phyloP scores from a whole-genome alignment of 2,329 filamentous ascomycete species.

The Colletotrichum siamense region DNA sequence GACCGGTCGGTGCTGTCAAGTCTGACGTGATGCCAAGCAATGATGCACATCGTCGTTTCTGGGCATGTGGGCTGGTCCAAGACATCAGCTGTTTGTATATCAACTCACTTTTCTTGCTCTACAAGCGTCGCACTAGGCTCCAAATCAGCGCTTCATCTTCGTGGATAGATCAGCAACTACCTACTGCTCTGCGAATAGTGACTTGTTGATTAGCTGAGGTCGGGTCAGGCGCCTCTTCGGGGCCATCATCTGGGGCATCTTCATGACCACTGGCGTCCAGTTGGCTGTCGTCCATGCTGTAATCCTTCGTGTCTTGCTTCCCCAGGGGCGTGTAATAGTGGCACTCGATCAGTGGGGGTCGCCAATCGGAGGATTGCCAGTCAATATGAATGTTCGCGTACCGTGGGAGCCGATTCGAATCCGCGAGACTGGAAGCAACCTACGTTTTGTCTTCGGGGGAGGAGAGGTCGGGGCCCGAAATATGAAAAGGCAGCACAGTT shows the following conservation, averaged over 20 bases:
- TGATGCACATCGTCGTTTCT: not conserved
- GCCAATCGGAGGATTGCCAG: not conserved
- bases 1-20: not conserved
- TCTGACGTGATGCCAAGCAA: not conserved
- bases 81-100: not conserved
- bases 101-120: conserved; percentile 36
- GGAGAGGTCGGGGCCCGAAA: conserved; percentile 16
- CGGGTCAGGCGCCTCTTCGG: not conserved
- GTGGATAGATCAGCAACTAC: not conserved
- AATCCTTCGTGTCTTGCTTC: not conserved
- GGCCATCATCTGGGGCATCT: conserved; percentile 7
- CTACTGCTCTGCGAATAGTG: conserved; percentile 19
- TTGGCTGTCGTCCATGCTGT: conserved; percentile 19
- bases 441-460: not conserved
- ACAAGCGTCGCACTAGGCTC: conserved; percentile 34
- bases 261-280: conserved; percentile 9
- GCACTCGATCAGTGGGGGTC: not conserved
- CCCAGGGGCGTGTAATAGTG: not conserved
- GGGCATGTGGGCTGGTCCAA: not conserved
- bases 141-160: not conserved
- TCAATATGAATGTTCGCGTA: not conserved
- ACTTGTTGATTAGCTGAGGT: not conserved
- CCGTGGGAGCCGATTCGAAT: not conserved
- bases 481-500: not conserved
- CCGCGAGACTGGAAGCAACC: not conserved